Evolutionary conservation across 163 green algal species (phyloP).

Genomic region (Scenedesmus sp.): DNA sequence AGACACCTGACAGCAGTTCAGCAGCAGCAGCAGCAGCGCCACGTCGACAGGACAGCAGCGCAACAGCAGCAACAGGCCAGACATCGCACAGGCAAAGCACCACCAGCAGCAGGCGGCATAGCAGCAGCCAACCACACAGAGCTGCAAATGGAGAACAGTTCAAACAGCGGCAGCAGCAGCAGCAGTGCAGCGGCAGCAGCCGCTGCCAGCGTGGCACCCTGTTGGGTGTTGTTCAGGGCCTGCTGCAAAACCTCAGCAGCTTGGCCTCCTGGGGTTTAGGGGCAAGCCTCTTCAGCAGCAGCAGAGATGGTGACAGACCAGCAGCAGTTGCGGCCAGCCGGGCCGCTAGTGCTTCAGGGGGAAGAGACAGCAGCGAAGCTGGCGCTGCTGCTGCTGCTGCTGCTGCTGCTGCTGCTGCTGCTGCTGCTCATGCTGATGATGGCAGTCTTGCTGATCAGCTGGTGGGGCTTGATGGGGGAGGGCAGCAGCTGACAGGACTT

Average conservation of each 20-base stretch:
- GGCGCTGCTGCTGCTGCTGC: not conserved
- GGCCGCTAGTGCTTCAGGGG: not conserved
- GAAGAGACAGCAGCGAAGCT: not conserved
- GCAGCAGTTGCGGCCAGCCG: not conserved
- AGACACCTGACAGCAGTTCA: not conserved
- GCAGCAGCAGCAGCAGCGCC: slow-evolving; percentile 14
- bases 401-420: not conserved
- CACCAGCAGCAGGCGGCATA: slow-evolving; percentile 4
- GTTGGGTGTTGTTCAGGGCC: not conserved
- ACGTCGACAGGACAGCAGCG: not conserved
- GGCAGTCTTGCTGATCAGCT: slow-evolving; percentile 11
- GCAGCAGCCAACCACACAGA: not conserved
- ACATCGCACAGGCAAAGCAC: not conserved
- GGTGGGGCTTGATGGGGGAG: slow-evolving; percentile 21
- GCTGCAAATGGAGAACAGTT: not conserved
- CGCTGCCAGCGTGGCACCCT: slow-evolving; percentile 9
- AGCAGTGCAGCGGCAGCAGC: not conserved
- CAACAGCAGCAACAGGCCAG: not conserved
- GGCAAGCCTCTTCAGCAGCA: not conserved
- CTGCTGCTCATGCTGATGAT: not conserved
- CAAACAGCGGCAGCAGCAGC: slow-evolving; percentile 12
- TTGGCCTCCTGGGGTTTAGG: not conserved
- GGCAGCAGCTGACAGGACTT: slow-evolving; percentile 11
- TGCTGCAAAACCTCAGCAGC: slow-evolving; percentile 1
- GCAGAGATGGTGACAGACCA: not conserved